A percentile compares a stretch with the other conserved stretches of the same genome.
Evolutionary conservation across 495 filamentous ascomycete species (phyloP).

Genomic region (Friedmanniomyces simplex): DNA sequence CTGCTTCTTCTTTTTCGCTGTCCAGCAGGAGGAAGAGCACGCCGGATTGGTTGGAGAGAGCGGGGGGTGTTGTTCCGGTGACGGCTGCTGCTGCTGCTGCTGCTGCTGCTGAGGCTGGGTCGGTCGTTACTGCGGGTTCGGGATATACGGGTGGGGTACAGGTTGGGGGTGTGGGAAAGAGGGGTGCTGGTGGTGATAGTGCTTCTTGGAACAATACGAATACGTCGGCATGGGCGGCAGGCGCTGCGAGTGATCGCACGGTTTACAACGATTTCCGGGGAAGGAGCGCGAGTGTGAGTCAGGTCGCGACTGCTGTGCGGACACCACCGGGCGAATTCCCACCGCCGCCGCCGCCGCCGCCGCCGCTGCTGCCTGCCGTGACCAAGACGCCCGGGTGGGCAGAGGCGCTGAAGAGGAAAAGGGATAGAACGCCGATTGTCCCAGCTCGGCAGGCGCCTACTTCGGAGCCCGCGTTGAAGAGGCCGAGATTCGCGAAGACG

Average conservation of each 20-base stretch:
- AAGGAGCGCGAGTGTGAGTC: constrained; percentile 1
- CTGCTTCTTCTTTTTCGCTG: no score
- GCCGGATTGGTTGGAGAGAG: constrained; percentile 2
- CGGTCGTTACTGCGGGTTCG: not conserved
- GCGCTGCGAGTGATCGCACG: not conserved
- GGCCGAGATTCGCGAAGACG: constrained; percentile 3
- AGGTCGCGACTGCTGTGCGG: not conserved
- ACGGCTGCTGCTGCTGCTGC: constrained; percentile 1
- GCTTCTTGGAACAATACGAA: not conserved
- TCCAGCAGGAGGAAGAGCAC: constrained; percentile 8
- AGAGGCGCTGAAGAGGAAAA: not conserved
- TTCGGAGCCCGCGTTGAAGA: not conserved
- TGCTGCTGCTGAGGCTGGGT: not conserved
- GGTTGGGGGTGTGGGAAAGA: not conserved
- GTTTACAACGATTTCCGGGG: not conserved
- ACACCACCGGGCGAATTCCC: not conserved
- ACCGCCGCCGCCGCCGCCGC: not conserved
- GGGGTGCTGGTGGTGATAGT: not conserved
- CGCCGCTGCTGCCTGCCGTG: not conserved
- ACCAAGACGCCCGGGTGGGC: not conserved
- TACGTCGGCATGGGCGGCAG: not conserved
- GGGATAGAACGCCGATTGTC: not conserved
- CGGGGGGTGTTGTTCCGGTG: no score
- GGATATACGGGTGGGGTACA: not conserved
- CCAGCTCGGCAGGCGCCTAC: not conserved